Base-by-base conservation (phyloP, 768 basidiomycete species). In the Kwoniella mangroviensis region DNA sequence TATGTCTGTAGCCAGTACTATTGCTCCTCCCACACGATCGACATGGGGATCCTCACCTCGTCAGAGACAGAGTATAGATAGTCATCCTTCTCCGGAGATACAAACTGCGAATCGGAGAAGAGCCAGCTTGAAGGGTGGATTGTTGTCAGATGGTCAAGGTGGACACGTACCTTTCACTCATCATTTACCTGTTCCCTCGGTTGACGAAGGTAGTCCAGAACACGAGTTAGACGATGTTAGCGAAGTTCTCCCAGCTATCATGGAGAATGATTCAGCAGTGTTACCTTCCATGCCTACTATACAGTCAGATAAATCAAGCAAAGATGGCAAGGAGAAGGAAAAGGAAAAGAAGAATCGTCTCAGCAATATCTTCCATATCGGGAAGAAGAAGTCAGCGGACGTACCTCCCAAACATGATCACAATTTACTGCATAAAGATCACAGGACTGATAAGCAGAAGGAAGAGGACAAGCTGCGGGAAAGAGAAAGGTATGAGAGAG, bases 91-190 rank as follows among this genome's bases (percentile, higher is more conserved):
- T 21, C 63, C 61, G 2, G 63, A 63, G 4, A 41, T 60, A 12
- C 41, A 45, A 6, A 28, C n/a, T 63, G 28, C 43, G 54, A 15
- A 6, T 12, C 41, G 72, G 24, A 40, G 67, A 65, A 52, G 74
- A 56, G 73, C 74, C 5, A 72, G 68, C 49, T 74, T 68, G 12
- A 62, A 68, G 51, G 67, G 58, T 3, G 64, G 67, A 4, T 41
- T 62, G 42, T 34, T 42, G 17, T 55, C 63, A 10, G 68, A 68
- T 12, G 70, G 64, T n/a, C 67, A 75, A 49, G 76, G 74, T 4
- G 56, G 79, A 13, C 79, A 80, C 70, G 56, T 80, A 13, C 77
- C 79, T n/a, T 80, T 78, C 67, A 80, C 79, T 2, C 79, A 80
- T 57, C 77, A 78, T 65, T 64, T 77, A 11, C 70, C 75, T 15